Conservation (phyloP, 805 yeast species). For the Gaillardinia entomophila region DNA sequence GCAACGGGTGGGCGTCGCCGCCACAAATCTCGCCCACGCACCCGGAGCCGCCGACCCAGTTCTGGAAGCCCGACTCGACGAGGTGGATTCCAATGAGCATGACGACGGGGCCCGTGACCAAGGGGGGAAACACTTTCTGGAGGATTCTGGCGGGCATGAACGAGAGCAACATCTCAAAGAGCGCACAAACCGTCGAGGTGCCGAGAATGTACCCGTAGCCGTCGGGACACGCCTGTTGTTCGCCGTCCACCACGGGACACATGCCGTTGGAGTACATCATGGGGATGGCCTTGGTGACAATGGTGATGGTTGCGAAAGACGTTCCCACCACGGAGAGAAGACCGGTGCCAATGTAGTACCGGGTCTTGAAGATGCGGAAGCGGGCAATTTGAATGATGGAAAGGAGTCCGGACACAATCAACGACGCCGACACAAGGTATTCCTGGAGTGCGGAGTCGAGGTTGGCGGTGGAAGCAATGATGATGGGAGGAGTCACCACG, state of each 20-base stretch:
- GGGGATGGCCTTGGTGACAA: constrained; percentile 71
- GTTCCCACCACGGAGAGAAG: constrained; percentile 87
- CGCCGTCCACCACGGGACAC: constrained; percentile 69
- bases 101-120: constrained; percentile 93
- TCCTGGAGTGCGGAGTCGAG: constrained; percentile 36
- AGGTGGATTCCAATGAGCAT: constrained; percentile 72
- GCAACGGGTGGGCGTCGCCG: constrained; percentile 35
- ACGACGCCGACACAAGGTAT: constrained; percentile 33
- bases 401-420: constrained; percentile 44
- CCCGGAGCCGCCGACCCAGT: constrained; percentile 86
- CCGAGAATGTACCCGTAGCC: constrained; percentile 88
- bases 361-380: constrained; percentile 68
- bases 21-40: constrained; percentile 37
- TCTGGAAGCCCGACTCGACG: constrained; percentile 66
- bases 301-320: constrained; percentile 81
- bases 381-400: constrained; percentile 76
- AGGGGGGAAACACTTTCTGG: constrained; percentile 76
- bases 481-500: constrained; percentile 75
- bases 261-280: constrained; percentile 70
- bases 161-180: constrained; percentile 66
- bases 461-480: constrained; percentile 62
- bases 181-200: constrained; percentile 72
- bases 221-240: constrained; percentile 70
- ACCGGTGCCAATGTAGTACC: constrained; percentile 82
- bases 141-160: constrained; percentile 71